Evolutionary conservation across 2,329 filamentous ascomycete species (phyloP), one percentile per base, ranked within the genome.

Genomic region (Gliomastix tumulicola): DNA sequence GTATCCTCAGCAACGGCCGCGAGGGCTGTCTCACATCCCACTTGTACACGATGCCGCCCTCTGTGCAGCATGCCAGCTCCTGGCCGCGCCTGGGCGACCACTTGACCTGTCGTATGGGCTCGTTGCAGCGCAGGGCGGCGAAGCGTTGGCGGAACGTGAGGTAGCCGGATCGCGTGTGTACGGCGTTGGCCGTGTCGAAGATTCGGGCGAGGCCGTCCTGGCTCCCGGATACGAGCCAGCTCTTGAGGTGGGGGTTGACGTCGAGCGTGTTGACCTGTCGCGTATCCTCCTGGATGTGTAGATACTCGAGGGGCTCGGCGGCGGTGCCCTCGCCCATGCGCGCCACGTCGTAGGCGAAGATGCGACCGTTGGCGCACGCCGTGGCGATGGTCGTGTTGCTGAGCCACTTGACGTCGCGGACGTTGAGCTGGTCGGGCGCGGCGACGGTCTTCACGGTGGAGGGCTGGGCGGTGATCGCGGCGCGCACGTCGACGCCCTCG

Each of bases 201-300:
- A 72, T 71, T 31, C 76, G 74, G 21, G 79, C 72, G 10, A 74
- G 67, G 31, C 78, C 76, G 53, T 82, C 78, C 50, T 81, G 76
- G 36, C 77, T 78, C 7, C 77, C 78, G 0, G 78, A 79, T 4
- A 82, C 60, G 10, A 82, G 54, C 57, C 67, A 76, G 7, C 69
- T 71, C 35, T 68, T 67, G 25, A 66, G 59, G 46, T 79, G 74
- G 0, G 78, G 78, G 43, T 77, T 81, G 43, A 81, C 71, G 44
- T 79, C 76, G 9, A 82, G 60, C 21, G 73, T 71, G 44, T 81
- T 80, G 44, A 82, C 68, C 58, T 82, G 77, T 4, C 78, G 69
- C 32, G 72, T 70, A 46, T 81, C 77, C 47, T 82, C 77, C 31
- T 71, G 67, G 35, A 67, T 74, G 51, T 79, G 70, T 22, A 79